Percentiles rank a stretch among this genome's conserved stretches.
Conservation (phyloP, 2,329 filamentous ascomycete genomes). For the Magnaporthiopsis rhizophila region DNA sequence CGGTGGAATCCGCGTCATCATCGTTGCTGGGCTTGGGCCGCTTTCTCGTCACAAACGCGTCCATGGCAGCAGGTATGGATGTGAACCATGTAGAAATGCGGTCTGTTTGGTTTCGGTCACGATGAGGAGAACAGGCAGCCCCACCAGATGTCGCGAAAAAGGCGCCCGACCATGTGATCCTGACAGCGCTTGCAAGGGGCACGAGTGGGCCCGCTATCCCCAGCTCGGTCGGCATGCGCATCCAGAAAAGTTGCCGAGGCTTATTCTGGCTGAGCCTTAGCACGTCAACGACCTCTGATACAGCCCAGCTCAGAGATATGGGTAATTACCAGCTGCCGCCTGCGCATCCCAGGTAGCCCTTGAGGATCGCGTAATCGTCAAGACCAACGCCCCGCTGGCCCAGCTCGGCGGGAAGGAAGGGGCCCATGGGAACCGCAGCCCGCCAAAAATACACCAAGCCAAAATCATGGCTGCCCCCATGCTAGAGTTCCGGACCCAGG, state of each 20-base stretch:
- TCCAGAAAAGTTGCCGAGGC: not conserved
- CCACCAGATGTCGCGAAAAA: not conserved
- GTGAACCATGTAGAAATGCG: too few species aligned
- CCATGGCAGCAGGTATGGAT: slow-evolving; percentile 32
- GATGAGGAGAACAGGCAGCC: not conserved
- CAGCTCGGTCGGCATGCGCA: not conserved
- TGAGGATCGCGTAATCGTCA: too few species aligned
- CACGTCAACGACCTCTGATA: too few species aligned
- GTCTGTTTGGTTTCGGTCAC: too few species aligned
- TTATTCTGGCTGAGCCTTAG: not conserved
- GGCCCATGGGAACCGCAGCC: not conserved
- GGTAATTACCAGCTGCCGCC: too few species aligned
- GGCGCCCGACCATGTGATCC: not conserved
- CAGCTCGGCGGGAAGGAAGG: not conserved
- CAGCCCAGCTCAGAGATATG: too few species aligned
- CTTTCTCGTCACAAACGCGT: slow-evolving; percentile 45
- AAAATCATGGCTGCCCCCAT: slow-evolving; percentile 38
- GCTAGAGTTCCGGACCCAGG: slow-evolving; percentile 89
- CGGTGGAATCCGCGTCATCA: slow-evolving; percentile 68
- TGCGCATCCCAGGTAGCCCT: too few species aligned
- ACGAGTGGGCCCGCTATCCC: too few species aligned
- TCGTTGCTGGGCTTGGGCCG: slow-evolving; percentile 39
- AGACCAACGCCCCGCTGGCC: too few species aligned
- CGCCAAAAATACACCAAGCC: too few species aligned
- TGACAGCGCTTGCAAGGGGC: not conserved